Base-by-base conservation (phyloP, 208 protist species). In the Wallacemonas sp. region DNA sequence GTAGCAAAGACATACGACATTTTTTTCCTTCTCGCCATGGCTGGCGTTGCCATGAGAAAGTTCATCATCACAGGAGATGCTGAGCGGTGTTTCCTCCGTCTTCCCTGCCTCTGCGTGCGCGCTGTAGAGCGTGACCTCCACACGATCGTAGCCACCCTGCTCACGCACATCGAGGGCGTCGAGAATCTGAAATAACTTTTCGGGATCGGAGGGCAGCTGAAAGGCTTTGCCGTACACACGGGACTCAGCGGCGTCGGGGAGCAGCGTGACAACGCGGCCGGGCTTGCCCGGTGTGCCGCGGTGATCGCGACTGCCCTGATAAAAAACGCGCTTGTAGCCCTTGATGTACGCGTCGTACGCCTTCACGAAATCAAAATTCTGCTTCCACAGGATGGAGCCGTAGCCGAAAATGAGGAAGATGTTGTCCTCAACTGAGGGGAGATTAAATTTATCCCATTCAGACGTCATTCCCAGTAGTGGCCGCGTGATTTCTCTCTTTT, bases 351-450 rank as follows among this genome's bases (percentile, higher is more conserved):
- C 62, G 21, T 85, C 76, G 68, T 90, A 87, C 54, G 65, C 62
- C 39, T 63, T 69, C 4, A 70, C 76, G 67, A 80, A 93, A 24
- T 86, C 80, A 62, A 95, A 95, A 66, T 89, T 80, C 63, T 91
- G 82, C 71, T 95, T 95, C 85, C 86, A 95, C 51, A 93, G 27
- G 55, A 95, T 86, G 45, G 81, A 90, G 44, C 90, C 90, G 46
- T 95, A 95, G 9, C 90, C 90, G 47, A 92, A 95, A 60, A 95
- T 55, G 34, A 95, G 66, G 59, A 90, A 80, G 53, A 72, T 66
- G 42, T 67, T 46, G 26, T 86, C 61, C 28, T 84, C 82, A 45
- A 79, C 76, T 28, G 82, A 65, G 2, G 78, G 74, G 36, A 88
- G 75, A 15, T 62, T 72, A 22, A 79, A 76, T 33, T 64, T 38